Evolutionary conservation across 1,284 basidiomycete species (phyloP).

Genomic region (Moesziomyces sp.): DNA sequence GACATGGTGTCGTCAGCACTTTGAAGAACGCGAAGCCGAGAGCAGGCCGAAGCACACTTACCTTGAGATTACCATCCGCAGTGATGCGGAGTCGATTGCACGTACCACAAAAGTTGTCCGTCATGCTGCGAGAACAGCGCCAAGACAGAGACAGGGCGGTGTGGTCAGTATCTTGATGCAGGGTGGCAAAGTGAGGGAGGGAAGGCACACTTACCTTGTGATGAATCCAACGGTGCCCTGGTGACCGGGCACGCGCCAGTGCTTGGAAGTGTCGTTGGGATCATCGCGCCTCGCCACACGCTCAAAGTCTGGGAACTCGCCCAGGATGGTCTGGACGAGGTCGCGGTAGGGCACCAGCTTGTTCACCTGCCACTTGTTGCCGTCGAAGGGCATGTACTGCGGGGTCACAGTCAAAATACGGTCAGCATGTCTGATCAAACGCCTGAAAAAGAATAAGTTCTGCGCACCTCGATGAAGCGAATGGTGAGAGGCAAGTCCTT

Average conservation of each 20-base stretch:
- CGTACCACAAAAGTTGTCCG: slow-evolving; percentile 86
- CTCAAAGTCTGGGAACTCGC: slow-evolving; percentile 38
- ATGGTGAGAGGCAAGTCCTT: slow-evolving; percentile 75
- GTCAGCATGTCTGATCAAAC: slow-evolving; percentile 1
- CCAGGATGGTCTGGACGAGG: slow-evolving; percentile 42
- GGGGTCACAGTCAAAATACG: background rate
- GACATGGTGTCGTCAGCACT: background rate
- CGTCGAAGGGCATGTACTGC: slow-evolving; percentile 85
- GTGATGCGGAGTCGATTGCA: slow-evolving; percentile 86
- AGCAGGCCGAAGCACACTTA: slow-evolving; percentile 56
- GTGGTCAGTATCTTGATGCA: background rate
- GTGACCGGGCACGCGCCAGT: slow-evolving; percentile 79
- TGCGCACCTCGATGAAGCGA: slow-evolving; percentile 78
- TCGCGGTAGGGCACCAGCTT: slow-evolving; percentile 75
- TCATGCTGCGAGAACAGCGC: slow-evolving; percentile 67
- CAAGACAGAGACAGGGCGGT: background rate
- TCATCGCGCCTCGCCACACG: slow-evolving; percentile 70
- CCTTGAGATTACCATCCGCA: slow-evolving; percentile 90
- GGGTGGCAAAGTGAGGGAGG: background rate
- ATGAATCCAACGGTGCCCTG: slow-evolving; percentile 85
- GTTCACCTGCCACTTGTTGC: slow-evolving; percentile 81
- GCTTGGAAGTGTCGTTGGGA: slow-evolving; percentile 82
- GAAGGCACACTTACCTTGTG: slow-evolving; percentile 50
- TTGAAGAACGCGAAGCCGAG: background rate
- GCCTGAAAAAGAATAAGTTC: too few relatives aligned